Conservation (phyloP, 345 rosid species). For the Bretschneidera sinensis region DNA sequence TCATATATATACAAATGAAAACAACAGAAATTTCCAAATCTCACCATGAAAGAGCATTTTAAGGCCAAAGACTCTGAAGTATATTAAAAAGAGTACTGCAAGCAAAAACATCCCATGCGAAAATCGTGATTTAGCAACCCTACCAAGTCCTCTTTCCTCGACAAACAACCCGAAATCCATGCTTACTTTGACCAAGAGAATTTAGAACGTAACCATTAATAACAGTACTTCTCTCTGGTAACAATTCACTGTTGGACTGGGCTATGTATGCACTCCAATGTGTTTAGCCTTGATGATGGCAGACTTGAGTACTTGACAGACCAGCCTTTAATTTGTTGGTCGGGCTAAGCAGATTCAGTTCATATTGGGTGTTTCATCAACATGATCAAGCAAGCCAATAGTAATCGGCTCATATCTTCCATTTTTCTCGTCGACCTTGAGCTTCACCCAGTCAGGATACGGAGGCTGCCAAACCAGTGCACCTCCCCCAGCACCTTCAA, state of each 20-base stretch:
- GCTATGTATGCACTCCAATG: no score
- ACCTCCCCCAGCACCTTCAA: no score
- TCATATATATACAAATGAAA: neutral
- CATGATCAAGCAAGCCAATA: no score
- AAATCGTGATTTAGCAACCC: conserved; percentile 40
- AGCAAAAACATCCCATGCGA: conserved; percentile 41
- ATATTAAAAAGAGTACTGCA: conserved; percentile 38
- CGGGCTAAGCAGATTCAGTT: no score
- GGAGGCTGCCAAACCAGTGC: no score
- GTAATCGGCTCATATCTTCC: no score
- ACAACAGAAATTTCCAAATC: conserved; percentile 5
- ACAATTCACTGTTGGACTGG: conserved; percentile 24
- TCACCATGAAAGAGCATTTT: conserved; percentile 59
- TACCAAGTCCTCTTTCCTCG: conserved; percentile 58
- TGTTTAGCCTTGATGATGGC: no score
- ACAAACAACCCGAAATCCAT: conserved; percentile 30
- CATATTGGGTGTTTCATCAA: no score
- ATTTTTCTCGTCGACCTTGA: no score
- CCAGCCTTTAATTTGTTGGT: no score
- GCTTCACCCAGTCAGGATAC: no score
- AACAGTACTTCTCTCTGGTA: conserved; percentile 43
- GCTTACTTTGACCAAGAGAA: conserved; percentile 30
- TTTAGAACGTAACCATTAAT: conserved; percentile 24
- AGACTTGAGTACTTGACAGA: no score
- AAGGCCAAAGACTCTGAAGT: conserved; percentile 42